Base-by-base conservation (phyloP, 179 eudicot species). In the Sideroxylon spinosum region DNA sequence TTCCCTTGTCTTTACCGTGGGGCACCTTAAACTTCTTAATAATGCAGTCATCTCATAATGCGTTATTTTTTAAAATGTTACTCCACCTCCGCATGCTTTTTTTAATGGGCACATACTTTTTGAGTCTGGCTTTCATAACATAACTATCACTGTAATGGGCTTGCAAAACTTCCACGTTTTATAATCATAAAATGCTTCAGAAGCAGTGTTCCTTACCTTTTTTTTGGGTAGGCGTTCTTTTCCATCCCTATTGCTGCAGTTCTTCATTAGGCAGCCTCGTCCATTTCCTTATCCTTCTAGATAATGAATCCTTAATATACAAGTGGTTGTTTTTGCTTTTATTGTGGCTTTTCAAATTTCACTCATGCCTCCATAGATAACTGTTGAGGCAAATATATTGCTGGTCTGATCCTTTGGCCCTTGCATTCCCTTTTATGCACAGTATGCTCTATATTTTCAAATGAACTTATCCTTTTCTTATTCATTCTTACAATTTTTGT, bases 241-340 rank as follows among this genome's bases (percentile, higher is more conserved):
- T 0, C 44, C 44, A 17, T 63, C 46, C 25, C 22, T 6, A 17
- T 62, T 19, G 56, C n/a, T 61, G 37, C 26, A 48, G 11, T 66
- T 75, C 16, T 63, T 7, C n/a, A n/a, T n/a, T 49, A 17, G 11
- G 25, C 77, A 3, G 16, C 6, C n/a, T 14, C n/a, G 19, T 64
- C 46, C 64, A 49, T 50, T 76, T 50, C 49, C 4, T 32, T 12
- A 0, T 26, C 22, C 61, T 49, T 63, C 53, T 16, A 20, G 14
- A 55, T 22, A 72, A 4, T 53, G 61, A 19, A 52, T 72, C 14
- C 61, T 53, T 7, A 26, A 3, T 25, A 9, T 28, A 6, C 26
- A 22, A 22, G 32, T 75, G 56, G 59, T 62, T 75, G 78, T 70
- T 62, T 75, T 46, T 8, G 10, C 37, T 63, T 61, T 2, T 48